These are phyloP conservation scores for Globisporangium alternatum DNA, from an alignment of 352 stramenopile species.

Conservation along the genomic window DNA sequence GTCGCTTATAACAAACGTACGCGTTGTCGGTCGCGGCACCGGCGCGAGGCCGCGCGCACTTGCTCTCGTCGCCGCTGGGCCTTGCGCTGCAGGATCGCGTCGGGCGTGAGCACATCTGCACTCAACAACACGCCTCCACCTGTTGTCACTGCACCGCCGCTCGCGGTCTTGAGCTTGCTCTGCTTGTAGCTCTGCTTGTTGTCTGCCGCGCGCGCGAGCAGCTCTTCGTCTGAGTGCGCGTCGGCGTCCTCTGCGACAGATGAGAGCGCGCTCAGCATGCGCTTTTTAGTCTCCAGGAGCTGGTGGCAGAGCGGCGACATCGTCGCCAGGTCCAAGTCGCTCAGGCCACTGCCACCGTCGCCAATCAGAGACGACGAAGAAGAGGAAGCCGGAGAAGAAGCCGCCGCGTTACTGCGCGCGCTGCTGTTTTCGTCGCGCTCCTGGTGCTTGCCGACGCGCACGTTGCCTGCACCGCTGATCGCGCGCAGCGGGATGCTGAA, in stretches of 20 bases:
- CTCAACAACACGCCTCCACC: constrained; percentile 15
- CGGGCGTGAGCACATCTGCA: constrained; percentile 27
- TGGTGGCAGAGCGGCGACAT: constrained; percentile 35
- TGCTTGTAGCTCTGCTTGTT: constrained; percentile 20
- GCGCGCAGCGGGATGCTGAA: constrained; percentile 17
- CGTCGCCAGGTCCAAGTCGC: constrained; percentile 17
- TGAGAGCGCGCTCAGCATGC: constrained; percentile 37
- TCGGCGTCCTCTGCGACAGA: constrained; percentile 29
- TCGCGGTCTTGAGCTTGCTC: constrained; percentile 14
- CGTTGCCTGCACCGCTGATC: constrained; percentile 5
- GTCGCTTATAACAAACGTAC: not conserved
- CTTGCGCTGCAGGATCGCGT: constrained; percentile 58
- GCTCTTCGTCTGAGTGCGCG: constrained; percentile 42
- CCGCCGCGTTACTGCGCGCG: not conserved
- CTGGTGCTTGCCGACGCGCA: constrained; percentile 3
- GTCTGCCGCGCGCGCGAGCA: constrained; percentile 12
- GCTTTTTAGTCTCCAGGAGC: constrained; percentile 42
- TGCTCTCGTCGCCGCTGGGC: constrained; percentile 59
- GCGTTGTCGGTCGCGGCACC: constrained; percentile 57
- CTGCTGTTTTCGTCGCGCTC: constrained; percentile 8
- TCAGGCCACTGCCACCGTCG: not conserved
- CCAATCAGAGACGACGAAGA: not conserved
- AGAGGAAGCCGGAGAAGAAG: not conserved
- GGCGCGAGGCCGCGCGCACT: constrained; percentile 52
- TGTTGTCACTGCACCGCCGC: not conserved